Evolutionary conservation across 371 early-diverging fungal species (phyloP).

Genomic region (Polyrhizophydium stewartii): DNA sequence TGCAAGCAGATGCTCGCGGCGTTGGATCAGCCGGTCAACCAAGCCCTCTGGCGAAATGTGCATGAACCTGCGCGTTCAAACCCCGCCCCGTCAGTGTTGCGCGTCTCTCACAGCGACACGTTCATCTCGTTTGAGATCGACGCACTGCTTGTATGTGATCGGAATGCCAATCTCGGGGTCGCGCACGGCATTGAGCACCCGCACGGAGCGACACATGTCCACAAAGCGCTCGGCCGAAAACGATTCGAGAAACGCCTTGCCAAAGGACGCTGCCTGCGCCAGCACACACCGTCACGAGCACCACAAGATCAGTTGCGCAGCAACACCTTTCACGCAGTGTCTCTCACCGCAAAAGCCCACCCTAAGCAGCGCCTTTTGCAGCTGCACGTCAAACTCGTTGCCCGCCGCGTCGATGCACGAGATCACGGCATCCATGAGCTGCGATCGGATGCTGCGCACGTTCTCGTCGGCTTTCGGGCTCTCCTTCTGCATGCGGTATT

Average conservation of each 20-base stretch:
- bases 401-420: constrained; percentile 93
- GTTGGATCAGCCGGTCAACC: constrained; percentile 73
- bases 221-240: constrained; percentile 85
- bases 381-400: constrained; percentile 67
- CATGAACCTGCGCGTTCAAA: constrained; percentile 56
- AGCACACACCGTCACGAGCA: constrained; percentile 1
- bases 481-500: constrained; percentile 46
- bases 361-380: constrained; percentile 75
- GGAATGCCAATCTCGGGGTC: constrained; percentile 84
- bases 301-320: neutral
- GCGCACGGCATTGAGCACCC: constrained; percentile 86
- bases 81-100: too few relatives aligned
- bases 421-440: constrained; percentile 83
- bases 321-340: too few relatives aligned
- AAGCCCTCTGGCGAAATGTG: constrained; percentile 73
- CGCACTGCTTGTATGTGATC: constrained; percentile 81
- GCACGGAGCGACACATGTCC: constrained; percentile 76
- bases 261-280: constrained; percentile 85
- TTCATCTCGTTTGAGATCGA: neutral
- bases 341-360: constrained; percentile 19
- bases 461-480: constrained; percentile 93
- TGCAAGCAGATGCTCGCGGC: constrained; percentile 83
- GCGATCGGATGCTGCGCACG: constrained; percentile 76
- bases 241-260: constrained; percentile 83
- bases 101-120: too few relatives aligned